Evolutionary conservation across 257 asterid species (phyloP).

Genomic region (Fraxinus cuspidata): DNA sequence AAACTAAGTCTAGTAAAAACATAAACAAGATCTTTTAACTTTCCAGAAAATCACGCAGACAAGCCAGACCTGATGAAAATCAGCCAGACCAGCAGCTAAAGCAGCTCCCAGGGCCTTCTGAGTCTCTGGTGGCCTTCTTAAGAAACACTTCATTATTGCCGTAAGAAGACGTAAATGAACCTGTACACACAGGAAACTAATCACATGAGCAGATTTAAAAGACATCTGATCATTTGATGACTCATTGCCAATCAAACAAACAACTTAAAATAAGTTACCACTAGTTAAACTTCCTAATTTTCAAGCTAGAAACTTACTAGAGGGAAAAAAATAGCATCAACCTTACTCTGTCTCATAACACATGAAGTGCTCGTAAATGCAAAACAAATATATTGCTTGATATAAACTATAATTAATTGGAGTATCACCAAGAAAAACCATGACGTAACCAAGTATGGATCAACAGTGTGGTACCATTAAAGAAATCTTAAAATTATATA

Average conservation of each 20-base stretch:
- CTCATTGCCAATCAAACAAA: background rate
- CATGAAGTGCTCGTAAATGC: constrained; percentile 3
- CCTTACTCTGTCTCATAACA: constrained; percentile 15
- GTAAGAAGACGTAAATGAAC: constrained; percentile 95
- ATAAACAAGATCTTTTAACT: constrained; percentile 1
- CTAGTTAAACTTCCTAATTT: background rate
- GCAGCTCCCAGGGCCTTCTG: constrained; percentile 89
- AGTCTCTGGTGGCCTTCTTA: constrained; percentile 93
- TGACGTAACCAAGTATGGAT: background rate
- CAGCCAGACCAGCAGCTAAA: constrained; percentile 91
- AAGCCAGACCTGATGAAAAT: constrained; percentile 87
- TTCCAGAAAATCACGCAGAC: constrained; percentile 15
- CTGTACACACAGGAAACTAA: constrained; percentile 48
- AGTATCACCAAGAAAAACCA: background rate
- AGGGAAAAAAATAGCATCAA: constrained; percentile 5
- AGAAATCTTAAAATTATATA: background rate
- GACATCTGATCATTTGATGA: constrained; percentile 17
- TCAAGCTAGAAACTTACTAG: background rate
- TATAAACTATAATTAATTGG: background rate
- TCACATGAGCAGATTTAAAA: constrained; percentile 18
- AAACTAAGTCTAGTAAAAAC: constrained; percentile 12
- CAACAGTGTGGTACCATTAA: background rate
- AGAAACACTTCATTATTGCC: constrained; percentile 90
- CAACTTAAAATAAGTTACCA: background rate
- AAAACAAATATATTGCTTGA: background rate